Percentiles rank a stretch among this genome's conserved stretches.
These are phyloP conservation scores for Arachis hypogaea DNA, from an alignment of 306 rosid species.

Conservation along the genomic window DNA sequence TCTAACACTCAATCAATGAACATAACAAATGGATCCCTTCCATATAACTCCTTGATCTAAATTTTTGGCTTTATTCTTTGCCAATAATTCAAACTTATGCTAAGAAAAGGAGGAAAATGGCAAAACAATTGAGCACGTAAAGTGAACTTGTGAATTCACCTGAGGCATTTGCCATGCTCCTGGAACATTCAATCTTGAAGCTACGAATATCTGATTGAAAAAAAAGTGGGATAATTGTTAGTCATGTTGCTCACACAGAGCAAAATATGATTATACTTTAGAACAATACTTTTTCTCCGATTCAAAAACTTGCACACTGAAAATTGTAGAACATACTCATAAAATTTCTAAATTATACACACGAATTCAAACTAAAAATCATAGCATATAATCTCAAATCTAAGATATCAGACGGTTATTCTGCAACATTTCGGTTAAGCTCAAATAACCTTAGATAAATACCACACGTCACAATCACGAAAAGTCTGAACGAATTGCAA, in stretches of 20 bases:
- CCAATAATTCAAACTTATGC: background rate
- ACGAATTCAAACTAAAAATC: background rate
- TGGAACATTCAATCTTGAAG: constrained; percentile 93
- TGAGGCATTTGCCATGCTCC: constrained; percentile 99
- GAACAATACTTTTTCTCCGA: background rate
- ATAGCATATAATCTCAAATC: constrained; percentile 18
- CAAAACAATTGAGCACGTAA: constrained; percentile 28
- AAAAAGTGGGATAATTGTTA: background rate
- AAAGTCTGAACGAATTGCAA: constrained; percentile 14
- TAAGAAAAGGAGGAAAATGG: background rate
- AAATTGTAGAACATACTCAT: background rate
- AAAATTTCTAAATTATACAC: background rate
- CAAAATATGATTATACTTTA: too few relatives aligned
- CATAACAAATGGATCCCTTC: background rate
- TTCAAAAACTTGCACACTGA: background rate
- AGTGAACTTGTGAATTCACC: constrained; percentile 54
- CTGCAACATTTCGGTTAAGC: constrained; percentile 24
- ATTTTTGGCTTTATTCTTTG: background rate
- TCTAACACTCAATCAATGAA: constrained; percentile 2
- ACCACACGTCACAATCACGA: background rate
- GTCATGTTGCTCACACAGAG: constrained; percentile 12
- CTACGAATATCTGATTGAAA: constrained; percentile 77
- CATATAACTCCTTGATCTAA: background rate
- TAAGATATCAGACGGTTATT: constrained; percentile 6
- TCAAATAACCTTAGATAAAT: background rate